phyloP scores from a whole-genome alignment of 768 basidiomycete genomes.

The Podaxis sp. region DNA sequence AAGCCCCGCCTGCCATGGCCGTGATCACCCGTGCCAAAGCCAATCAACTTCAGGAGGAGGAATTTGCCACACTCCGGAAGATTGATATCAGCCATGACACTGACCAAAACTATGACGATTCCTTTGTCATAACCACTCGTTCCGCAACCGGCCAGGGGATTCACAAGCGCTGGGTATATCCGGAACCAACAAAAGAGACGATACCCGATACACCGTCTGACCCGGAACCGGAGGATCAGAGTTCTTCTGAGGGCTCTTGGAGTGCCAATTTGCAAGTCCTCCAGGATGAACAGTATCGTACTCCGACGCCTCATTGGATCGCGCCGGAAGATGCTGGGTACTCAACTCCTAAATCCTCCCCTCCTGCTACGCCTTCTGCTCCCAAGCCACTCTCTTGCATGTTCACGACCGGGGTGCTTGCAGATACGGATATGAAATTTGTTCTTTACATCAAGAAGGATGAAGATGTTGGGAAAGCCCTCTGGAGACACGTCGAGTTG shows the following conservation, averaged over 20 bases:
- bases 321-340: background rate
- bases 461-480: background rate
- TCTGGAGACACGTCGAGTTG: background rate
- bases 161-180: slow-evolving; percentile 1
- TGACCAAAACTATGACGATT: background rate
- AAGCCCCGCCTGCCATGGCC: background rate
- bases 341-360: too few species aligned
- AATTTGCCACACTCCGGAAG: background rate
- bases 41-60: slow-evolving; percentile 1
- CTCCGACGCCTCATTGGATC: background rate
- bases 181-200: background rate
- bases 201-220: background rate
- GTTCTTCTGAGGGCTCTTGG: background rate
- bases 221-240: background rate
- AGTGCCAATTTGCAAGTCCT: background rate
- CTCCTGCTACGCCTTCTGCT: background rate
- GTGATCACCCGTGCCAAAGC: background rate
- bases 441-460: background rate
- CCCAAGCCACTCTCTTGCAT: background rate
- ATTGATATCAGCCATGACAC: background rate
- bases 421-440: slow-evolving; percentile 1
- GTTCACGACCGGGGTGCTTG: background rate
- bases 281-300: background rate
- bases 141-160: background rate
- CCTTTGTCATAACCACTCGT: background rate